Conservation (phyloP, 106 monocot species). For the Allium fistulosum region DNA sequence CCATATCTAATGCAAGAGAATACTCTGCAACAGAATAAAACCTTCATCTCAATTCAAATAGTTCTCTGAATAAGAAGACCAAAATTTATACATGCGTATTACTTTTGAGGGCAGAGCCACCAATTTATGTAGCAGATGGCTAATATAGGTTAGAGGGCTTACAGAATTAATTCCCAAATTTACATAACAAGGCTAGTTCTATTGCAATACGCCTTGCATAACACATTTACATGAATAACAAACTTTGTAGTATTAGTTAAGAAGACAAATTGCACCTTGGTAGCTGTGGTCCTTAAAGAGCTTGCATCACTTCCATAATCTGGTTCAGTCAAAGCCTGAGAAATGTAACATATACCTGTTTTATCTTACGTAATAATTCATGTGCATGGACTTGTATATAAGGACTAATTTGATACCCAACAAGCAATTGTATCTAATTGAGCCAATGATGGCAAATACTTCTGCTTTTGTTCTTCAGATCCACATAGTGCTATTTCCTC, state of each 20-base stretch:
- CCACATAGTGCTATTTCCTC: constrained; percentile 61
- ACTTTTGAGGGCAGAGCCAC: no score
- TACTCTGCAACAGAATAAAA: not conserved
- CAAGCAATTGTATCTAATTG: constrained; percentile 54
- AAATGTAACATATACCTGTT: not conserved
- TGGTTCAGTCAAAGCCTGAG: constrained; percentile 91
- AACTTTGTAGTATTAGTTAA: not conserved
- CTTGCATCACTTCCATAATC: constrained; percentile 98
- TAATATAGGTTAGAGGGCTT: no score
- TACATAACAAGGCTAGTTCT: no score
- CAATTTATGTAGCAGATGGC: no score
- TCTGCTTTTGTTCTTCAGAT: constrained; percentile 83
- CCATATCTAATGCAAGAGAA: no score
- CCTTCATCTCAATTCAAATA: not conserved
- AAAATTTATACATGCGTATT: no score
- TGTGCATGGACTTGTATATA: no score
- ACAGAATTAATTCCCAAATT: no score
- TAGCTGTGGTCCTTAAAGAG: constrained; percentile 73
- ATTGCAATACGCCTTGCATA: no score
- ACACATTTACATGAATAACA: not conserved
- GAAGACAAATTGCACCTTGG: constrained; percentile 41
- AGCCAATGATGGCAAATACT: constrained; percentile 79
- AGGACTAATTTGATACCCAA: constrained; percentile 41
- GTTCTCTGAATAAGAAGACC: not conserved
- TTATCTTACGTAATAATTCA: no score